phyloP scores from a whole-genome alignment of 164 flowering plant species.

The Warburgia ugandensis region DNA sequence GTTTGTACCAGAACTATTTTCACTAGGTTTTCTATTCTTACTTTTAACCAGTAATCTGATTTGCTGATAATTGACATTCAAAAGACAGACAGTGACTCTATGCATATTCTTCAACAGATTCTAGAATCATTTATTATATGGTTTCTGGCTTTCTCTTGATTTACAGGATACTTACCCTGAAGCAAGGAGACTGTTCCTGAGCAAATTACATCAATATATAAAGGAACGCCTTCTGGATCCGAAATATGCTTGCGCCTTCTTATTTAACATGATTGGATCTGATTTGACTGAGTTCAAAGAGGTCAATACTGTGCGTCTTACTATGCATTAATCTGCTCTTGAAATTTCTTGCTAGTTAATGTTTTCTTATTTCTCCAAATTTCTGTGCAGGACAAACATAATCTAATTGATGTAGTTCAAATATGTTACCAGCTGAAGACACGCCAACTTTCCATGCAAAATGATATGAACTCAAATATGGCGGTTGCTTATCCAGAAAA shows the following conservation, averaged over 20 bases:
- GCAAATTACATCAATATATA: constrained; percentile 79
- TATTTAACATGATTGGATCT: constrained; percentile 34
- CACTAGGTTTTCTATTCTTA: background rate
- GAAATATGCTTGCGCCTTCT: constrained; percentile 80
- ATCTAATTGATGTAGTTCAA: constrained; percentile 69
- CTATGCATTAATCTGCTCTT: constrained; percentile 2
- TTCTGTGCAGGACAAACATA: constrained; percentile 63
- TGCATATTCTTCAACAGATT: no score
- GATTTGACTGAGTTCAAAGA: constrained; percentile 47
- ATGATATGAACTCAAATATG: constrained; percentile 43
- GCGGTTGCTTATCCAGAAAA: constrained; percentile 71
- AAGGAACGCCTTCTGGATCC: constrained; percentile 79
- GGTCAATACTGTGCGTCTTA: constrained; percentile 27
- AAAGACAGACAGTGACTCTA: no score
- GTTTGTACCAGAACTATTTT: background rate
- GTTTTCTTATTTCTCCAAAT: background rate
- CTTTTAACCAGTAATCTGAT: background rate
- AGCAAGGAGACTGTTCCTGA: constrained; percentile 60
- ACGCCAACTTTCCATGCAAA: constrained; percentile 46
- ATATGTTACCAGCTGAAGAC: constrained; percentile 58
- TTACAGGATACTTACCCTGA: constrained; percentile 54
- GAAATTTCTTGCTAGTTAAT: background rate
- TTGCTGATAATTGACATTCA: no score
- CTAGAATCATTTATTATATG: background rate
- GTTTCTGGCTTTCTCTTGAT: background rate